Evolutionary conservation across 2,329 filamentous ascomycete genomes (phyloP).

Genomic region (Monilinia fructigena): DNA sequence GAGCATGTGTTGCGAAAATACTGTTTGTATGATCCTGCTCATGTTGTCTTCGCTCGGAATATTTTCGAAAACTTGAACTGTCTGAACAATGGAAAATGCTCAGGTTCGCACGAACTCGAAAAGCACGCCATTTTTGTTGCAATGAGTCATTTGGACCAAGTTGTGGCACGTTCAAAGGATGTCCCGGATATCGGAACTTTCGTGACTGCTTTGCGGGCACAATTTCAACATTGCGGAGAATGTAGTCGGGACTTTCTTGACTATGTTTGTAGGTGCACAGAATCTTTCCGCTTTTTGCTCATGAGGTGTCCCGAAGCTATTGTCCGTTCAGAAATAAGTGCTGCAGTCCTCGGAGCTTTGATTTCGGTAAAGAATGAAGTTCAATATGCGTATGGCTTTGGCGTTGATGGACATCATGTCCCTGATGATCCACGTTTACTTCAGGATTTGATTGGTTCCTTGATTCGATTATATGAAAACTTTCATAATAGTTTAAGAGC

Average conservation of each 20-base stretch:
- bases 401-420: conserved; percentile 35
- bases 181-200: conserved; percentile 60
- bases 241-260: conserved; percentile 60
- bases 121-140: conserved; percentile 54
- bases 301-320: conserved; percentile 57
- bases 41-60: conserved; percentile 64
- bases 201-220: conserved; percentile 50
- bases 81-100: conserved; percentile 50
- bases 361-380: conserved; percentile 50
- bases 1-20: conserved; percentile 71
- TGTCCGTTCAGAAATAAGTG: conserved; percentile 54
- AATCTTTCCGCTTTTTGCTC: conserved; percentile 63
- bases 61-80: conserved; percentile 58
- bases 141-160: conserved; percentile 69
- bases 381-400: conserved; percentile 50
- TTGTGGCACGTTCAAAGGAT: conserved; percentile 71
- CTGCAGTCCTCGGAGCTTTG: conserved; percentile 54
- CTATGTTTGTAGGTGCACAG: conserved; percentile 57
- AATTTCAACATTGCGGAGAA: conserved; percentile 50
- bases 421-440: conserved; percentile 39
- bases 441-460: conserved; percentile 43
- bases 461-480: conserved; percentile 59
- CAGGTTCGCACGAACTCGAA: conserved; percentile 49
- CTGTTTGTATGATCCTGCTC: conserved; percentile 72
- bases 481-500: conserved; percentile 62